phyloP scores from a whole-genome alignment of 768 basidiomycete species.

The Calocera cornea region DNA sequence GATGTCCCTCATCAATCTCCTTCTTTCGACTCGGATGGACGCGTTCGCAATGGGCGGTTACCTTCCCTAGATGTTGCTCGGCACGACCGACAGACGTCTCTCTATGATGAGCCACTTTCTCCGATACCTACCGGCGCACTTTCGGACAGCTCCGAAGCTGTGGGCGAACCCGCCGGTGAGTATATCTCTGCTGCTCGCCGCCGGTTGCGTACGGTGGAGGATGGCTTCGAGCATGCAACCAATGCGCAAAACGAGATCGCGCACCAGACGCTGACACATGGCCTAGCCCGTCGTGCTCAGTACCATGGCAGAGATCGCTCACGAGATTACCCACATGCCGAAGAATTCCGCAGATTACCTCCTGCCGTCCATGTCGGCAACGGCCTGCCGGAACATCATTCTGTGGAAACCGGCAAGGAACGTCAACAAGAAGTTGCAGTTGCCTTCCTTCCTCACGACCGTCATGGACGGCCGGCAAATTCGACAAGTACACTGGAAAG shows the following conservation, averaged over 20 bases:
- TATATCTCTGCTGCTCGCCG: slow-evolving; percentile 2
- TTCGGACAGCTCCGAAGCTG: background rate
- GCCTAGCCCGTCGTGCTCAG: background rate
- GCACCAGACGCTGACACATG: background rate
- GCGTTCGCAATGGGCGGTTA: background rate
- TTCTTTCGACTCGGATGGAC: background rate
- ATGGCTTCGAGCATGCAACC: background rate
- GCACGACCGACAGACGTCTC: background rate
- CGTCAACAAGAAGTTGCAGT: background rate
- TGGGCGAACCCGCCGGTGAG: slow-evolving; percentile 3
- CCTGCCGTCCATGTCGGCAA: background rate
- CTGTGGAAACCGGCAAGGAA: background rate
- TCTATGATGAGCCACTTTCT: background rate
- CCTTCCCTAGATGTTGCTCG: background rate
- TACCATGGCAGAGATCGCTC: background rate
- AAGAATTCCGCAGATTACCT: background rate
- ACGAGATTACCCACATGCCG: background rate
- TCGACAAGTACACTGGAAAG: background rate
- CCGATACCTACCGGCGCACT: background rate
- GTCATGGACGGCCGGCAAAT: background rate
- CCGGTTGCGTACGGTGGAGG: background rate
- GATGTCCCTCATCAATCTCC: background rate
- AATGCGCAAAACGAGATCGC: background rate
- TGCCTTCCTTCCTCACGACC: background rate
- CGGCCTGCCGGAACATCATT: background rate